phyloP scores from a whole-genome alignment of 2,329 filamentous ascomycete species.

The Bipolaris zeicola region DNA sequence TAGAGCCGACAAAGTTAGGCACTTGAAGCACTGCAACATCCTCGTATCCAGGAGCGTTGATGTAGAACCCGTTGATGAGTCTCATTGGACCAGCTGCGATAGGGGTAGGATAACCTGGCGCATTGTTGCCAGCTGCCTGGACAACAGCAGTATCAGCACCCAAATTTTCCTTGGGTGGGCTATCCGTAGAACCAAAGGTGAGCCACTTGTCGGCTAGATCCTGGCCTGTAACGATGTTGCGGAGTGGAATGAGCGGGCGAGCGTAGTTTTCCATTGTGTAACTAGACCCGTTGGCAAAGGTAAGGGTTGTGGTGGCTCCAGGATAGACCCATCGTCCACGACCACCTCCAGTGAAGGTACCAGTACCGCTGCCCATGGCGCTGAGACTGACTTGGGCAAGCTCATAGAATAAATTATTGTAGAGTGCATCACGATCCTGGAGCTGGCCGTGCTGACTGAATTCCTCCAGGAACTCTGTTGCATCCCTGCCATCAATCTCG shows the following conservation, averaged over 20 bases:
- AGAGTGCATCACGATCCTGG: constrained; percentile 65
- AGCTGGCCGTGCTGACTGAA: constrained; percentile 55
- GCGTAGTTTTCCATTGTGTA: constrained; percentile 53
- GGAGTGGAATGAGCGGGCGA: constrained; percentile 47
- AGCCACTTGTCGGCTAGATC: constrained; percentile 50
- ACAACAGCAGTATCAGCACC: constrained; percentile 8
- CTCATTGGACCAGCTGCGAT: constrained; percentile 48
- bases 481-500: constrained; percentile 62
- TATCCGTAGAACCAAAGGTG: constrained; percentile 27
- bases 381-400: constrained; percentile 52
- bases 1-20: constrained; percentile 47
- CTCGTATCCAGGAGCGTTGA: constrained; percentile 50
- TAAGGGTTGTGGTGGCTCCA: constrained; percentile 51
- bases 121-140: constrained; percentile 13
- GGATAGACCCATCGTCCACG: constrained; percentile 53
- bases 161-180: neutral
- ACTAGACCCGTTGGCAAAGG: constrained; percentile 53
- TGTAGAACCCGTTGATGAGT: constrained; percentile 54
- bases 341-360: constrained; percentile 53
- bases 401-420: constrained; percentile 58
- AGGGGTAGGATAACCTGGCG: constrained; percentile 53
- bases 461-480: constrained; percentile 55
- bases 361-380: constrained; percentile 48
- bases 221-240: constrained; percentile 48
- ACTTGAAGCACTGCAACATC: constrained; percentile 54